Evolutionary conservation across 78 protist species (phyloP), one percentile per base, ranked within the genome.

Genomic region (Protostelium mycophagum): DNA sequence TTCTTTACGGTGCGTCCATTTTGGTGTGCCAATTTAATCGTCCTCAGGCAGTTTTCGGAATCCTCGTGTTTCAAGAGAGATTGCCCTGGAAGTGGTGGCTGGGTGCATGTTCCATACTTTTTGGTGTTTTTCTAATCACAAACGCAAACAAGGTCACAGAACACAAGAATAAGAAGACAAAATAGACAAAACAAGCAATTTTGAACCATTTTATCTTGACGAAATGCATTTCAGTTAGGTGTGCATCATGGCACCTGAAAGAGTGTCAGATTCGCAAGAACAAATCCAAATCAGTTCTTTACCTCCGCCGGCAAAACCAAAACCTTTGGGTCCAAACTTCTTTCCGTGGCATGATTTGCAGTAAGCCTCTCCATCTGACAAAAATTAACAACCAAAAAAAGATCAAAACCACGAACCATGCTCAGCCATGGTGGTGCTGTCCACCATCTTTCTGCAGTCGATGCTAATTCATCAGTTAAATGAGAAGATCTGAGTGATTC

Each of bases 291-390:
- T n/a, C n/a, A n/a, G n/a, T n/a, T n/a, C n/a, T n/a, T n/a, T n/a
- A n/a, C 73, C 85, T 28, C 85, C 85, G 10, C 85, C 85, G n/a
- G 85, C 85, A 10, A 83, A 83, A 31, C 85, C 85, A 34, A 31
- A 83, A 1, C 85, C 85, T 34, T 83, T 83, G 34, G 85, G 85
- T 28, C 85, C 85, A 34, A 83, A 83, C 85, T 28, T 31, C 37
- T 31, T 28, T 5, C 37, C 85, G 85, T 83, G 85, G 10, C 85
- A 83, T 10, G 85, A 28, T 34, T 83, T 83, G 85, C 85, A 83
- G 10, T 83, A 83, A 25, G 34, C 85, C 10, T 83, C 34, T 31
- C 85, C 85, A 31, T 83, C 85, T 51, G 16, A 51, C 16, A 51
- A 51, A 25, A 5, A 51, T 51, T 51, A 51, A 5, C 5, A 51